These are phyloP conservation scores for Tylopilus rubrobrunneus DNA, from an alignment of 768 basidiomycete species.

Conservation along the genomic window DNA sequence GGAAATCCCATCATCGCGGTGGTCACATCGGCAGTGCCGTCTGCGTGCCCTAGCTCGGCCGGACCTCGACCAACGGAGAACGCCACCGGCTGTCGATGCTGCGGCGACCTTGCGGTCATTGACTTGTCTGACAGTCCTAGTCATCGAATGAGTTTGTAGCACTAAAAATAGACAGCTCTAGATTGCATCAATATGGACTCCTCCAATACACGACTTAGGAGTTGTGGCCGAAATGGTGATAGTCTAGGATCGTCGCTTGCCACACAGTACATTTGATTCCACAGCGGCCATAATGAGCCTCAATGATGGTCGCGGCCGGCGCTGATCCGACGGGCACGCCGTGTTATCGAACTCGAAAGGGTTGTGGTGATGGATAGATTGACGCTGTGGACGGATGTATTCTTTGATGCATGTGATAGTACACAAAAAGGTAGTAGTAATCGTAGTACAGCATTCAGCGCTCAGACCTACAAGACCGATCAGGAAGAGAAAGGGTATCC, in stretches of 20 bases:
- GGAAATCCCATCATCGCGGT: too few relatives aligned
- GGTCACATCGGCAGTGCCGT: too few relatives aligned
- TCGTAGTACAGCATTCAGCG: background rate
- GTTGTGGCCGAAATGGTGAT: too few relatives aligned
- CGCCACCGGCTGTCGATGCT: too few relatives aligned
- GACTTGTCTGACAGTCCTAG: too few relatives aligned
- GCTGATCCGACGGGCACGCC: background rate
- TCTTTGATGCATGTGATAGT: background rate
- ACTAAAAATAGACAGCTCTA: background rate
- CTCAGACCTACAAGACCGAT: background rate
- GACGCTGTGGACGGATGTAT: background rate
- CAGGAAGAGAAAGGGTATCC: background rate
- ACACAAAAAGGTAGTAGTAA: background rate
- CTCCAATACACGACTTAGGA: background rate
- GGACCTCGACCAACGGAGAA: too few relatives aligned
- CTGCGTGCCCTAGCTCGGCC: too few relatives aligned
- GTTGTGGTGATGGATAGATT: background rate
- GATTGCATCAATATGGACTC: too few relatives aligned
- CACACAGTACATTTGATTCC: background rate
- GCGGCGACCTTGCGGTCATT: too few relatives aligned
- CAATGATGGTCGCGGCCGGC: background rate
- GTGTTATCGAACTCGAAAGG: background rate
- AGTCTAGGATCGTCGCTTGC: background rate
- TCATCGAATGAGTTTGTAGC: background rate
- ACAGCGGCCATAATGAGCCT: background rate